Evolutionary conservation across 305 asterid genomes (phyloP).

Genomic region (Rubia peregrina): DNA sequence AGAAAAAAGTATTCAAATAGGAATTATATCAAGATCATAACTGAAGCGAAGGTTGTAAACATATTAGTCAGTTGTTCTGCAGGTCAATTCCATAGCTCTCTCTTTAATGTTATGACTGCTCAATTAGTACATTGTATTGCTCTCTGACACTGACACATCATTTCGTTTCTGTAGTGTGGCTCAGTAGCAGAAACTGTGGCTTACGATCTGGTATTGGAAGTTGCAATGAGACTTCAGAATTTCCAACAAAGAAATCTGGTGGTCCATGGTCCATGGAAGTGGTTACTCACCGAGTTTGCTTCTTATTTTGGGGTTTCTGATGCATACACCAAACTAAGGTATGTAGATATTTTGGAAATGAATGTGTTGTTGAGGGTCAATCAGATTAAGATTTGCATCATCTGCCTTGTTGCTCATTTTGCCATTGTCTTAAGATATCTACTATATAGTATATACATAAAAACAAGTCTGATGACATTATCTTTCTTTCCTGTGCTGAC

Average conservation of each 20-base stretch:
- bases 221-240: slow-evolving; percentile 43
- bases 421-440: not conserved
- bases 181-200: slow-evolving; percentile 56
- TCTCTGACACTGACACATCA: slow-evolving; percentile 6
- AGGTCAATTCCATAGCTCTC: not conserved
- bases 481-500: slow-evolving; percentile 4
- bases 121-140: slow-evolving; percentile 4
- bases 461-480: not conserved
- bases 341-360: not conserved
- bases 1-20: not conserved
- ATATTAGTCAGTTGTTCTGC: not conserved
- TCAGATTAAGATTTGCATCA: slow-evolving; percentile 1
- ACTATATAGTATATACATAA: too few species aligned
- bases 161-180: slow-evolving; percentile 34
- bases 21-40: not conserved
- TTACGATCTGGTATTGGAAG: slow-evolving; percentile 44
- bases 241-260: slow-evolving; percentile 41
- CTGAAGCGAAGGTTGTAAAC: not conserved
- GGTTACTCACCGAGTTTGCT: slow-evolving; percentile 48
- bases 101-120: not conserved
- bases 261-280: slow-evolving; percentile 51
- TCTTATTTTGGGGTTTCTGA: slow-evolving; percentile 50
- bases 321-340: slow-evolving; percentile 52
- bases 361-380: slow-evolving; percentile 13
- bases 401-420: not conserved